Conservation (phyloP, 805 yeast species). For the Cyberlindnera americana region DNA sequence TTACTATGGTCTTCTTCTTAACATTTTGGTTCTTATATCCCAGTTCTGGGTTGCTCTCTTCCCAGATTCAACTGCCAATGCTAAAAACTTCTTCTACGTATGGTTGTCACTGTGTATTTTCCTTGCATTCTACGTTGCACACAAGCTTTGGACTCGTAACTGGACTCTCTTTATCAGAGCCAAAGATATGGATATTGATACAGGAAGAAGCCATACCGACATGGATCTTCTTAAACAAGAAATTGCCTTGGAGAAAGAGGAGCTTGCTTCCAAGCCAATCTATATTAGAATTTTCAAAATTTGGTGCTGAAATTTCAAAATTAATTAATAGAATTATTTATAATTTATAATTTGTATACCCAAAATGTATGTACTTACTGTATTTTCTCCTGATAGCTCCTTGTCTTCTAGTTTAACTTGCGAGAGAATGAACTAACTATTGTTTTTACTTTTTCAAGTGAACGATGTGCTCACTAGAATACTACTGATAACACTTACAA, state of each 20-base stretch:
- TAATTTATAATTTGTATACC: too few species aligned
- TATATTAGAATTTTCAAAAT: constrained; percentile 46
- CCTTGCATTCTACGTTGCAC: constrained; percentile 35
- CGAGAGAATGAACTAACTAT: too few species aligned
- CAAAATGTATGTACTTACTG: too few species aligned
- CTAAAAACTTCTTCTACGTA: constrained; percentile 34
- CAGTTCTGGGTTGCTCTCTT: constrained; percentile 34
- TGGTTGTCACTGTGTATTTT: constrained; percentile 41
- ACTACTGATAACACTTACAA: too few species aligned
- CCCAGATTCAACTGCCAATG: constrained; percentile 30
- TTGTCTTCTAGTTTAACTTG: too few species aligned
- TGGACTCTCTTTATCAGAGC: constrained; percentile 39
- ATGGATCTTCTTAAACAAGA: constrained; percentile 54
- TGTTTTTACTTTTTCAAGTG: too few species aligned
- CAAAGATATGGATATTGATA: constrained; percentile 52
- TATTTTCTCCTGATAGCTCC: too few species aligned
- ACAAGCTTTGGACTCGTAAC: constrained; percentile 42
- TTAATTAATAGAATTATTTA: too few species aligned
- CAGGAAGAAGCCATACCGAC: constrained; percentile 61
- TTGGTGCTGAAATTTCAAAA: constrained; percentile 41
- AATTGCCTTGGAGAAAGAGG: constrained; percentile 51
- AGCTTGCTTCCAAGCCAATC: constrained; percentile 41
- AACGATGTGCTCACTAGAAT: too few species aligned
- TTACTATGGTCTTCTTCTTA: constrained; percentile 53
- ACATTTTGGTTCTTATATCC: constrained; percentile 59